A percentile compares a stretch with the other conserved stretches of the same genome.
Conservation (phyloP, 306 rosid species). For the Abrus pulchellus region DNA sequence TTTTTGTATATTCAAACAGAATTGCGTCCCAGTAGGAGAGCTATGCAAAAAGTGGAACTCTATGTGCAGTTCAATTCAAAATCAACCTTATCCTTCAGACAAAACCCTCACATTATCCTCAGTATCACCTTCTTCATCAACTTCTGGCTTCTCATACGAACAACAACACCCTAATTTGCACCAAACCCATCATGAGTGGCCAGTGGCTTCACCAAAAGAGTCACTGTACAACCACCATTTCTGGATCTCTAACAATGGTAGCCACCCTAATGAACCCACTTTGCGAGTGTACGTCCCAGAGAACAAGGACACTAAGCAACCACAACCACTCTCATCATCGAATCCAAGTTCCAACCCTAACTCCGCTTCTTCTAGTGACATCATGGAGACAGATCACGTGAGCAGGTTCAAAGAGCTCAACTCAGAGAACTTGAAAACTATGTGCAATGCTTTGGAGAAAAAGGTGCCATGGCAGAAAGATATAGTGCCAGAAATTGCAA, state of each 20-base stretch:
- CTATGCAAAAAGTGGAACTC: constrained; percentile 85
- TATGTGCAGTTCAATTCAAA: constrained; percentile 69
- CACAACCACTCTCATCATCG: constrained; percentile 48
- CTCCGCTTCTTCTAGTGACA: constrained; percentile 71
- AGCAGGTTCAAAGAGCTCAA: constrained; percentile 72
- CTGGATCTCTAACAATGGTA: constrained; percentile 53
- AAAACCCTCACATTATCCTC: constrained; percentile 70
- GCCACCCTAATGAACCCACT: constrained; percentile 54
- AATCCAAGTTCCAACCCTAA: constrained; percentile 71
- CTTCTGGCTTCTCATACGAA: constrained; percentile 74
- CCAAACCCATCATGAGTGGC: constrained; percentile 47
- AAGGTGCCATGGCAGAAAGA: constrained; percentile 85
- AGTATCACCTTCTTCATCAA: constrained; percentile 73
- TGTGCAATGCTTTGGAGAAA: constrained; percentile 79
- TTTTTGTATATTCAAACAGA: constrained; percentile 61
- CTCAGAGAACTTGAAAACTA: constrained; percentile 68
- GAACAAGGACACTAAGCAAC: constrained; percentile 16
- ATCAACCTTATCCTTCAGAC: constrained; percentile 62
- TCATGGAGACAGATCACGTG: constrained; percentile 70
- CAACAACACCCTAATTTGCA: constrained; percentile 55
- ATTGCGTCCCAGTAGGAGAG: constrained; percentile 67
- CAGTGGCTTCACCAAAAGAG: constrained; percentile 45
- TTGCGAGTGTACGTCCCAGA: constrained; percentile 67
- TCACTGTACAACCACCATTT: constrained; percentile 52
- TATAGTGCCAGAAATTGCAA: constrained; percentile 72